A percentile compares a stretch with the other conserved stretches of the same genome.
Evolutionary conservation across 2,329 filamentous ascomycete genomes (phyloP).

Genomic region (Knufia petricola): DNA sequence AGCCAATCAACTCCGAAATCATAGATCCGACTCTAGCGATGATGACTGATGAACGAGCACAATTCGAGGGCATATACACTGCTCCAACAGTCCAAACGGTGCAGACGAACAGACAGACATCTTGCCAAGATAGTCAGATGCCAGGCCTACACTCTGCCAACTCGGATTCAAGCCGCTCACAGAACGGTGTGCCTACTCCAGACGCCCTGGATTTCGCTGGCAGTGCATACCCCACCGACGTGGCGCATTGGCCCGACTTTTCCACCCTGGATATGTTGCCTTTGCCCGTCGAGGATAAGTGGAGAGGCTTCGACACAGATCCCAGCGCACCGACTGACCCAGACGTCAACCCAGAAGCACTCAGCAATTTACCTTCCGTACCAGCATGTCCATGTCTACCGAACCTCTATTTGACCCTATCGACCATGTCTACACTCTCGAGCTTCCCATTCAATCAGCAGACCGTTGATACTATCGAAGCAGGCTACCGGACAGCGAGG

Average conservation of each 20-base stretch:
- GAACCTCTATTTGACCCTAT: slow-evolving; percentile 31
- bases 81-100: slow-evolving; percentile 15
- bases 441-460: slow-evolving; percentile 35
- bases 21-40: slow-evolving; percentile 14
- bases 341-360: slow-evolving; percentile 10
- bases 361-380: slow-evolving; percentile 15
- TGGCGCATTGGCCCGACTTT: slow-evolving; percentile 34
- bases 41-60: slow-evolving; percentile 13
- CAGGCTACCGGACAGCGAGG: slow-evolving; percentile 33
- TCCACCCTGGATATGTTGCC: slow-evolving; percentile 24
- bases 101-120: background rate
- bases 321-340: background rate
- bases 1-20: background rate
- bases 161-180: slow-evolving; percentile 4
- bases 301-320: background rate
- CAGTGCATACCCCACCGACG: slow-evolving; percentile 24
- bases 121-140: background rate
- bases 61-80: slow-evolving; percentile 21
- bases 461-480: slow-evolving; percentile 35
- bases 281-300: slow-evolving; percentile 15
- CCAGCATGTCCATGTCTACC: slow-evolving; percentile 23
- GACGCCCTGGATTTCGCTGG: slow-evolving; percentile 9
- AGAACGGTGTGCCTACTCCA: slow-evolving; percentile 10
- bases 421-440: slow-evolving; percentile 25
- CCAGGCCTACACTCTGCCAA: slow-evolving; percentile 2